Evolutionary conservation across 257 asterid species (phyloP).

Genomic region (Nicotiana noctiflora): DNA sequence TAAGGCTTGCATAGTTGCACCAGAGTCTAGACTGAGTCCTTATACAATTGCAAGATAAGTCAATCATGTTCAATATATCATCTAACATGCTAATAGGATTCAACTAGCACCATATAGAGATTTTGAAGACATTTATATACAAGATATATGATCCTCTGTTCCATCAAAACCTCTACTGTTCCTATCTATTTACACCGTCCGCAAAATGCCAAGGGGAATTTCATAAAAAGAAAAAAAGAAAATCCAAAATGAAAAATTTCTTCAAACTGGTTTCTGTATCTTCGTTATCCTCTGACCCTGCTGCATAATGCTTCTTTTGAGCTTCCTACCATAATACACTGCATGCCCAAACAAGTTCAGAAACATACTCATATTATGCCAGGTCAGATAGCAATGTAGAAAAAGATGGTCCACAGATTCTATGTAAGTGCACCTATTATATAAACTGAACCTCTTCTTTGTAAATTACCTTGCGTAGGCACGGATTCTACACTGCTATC

Average conservation of each 20-base stretch:
- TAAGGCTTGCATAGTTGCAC: background rate
- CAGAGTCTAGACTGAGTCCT: background rate
- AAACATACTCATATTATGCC: background rate
- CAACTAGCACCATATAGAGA: background rate
- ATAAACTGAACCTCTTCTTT: background rate
- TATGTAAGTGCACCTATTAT: background rate
- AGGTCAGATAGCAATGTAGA: background rate
- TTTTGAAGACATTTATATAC: background rate
- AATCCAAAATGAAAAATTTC: background rate
- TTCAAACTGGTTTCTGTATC: background rate
- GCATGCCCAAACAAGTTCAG: background rate
- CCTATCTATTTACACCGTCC: background rate
- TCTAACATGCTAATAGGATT: background rate
- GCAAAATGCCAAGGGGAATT: background rate
- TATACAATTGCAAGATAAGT: background rate
- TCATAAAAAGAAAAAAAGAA: background rate
- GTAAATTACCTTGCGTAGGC: background rate
- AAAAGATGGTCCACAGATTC: background rate
- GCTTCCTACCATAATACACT: background rate
- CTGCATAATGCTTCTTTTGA: background rate
- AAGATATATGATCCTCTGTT: background rate
- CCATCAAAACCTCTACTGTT: background rate
- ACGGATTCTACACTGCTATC: background rate
- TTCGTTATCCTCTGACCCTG: background rate
- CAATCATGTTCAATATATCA: background rate